Conservation (phyloP, 176 grass and related monocot species). For the Musa schizocarpa region DNA sequence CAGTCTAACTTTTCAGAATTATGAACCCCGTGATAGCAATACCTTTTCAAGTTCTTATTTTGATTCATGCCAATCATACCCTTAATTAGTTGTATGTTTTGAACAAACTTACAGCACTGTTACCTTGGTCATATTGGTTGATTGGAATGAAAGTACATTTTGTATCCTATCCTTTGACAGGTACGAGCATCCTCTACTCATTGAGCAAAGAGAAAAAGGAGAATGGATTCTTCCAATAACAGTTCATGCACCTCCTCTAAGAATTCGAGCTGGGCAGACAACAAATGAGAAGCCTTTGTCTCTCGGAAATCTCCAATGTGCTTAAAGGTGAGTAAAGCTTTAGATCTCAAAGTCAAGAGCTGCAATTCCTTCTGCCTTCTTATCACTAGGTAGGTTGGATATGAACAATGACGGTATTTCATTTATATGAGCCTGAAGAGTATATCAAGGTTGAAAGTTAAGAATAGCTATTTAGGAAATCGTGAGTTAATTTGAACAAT, state of each 20-base stretch:
- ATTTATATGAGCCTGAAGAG: no score
- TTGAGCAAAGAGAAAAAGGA: conserved; percentile 91
- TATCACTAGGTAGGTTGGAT: no score
- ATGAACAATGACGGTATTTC: no score
- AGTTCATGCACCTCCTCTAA: conserved; percentile 69
- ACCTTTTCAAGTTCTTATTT: background rate
- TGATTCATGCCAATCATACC: background rate
- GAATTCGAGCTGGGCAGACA: conserved; percentile 46
- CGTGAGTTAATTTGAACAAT: background rate
- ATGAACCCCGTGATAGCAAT: background rate
- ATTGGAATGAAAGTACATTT: background rate
- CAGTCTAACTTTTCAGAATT: background rate
- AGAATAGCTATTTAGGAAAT: no score
- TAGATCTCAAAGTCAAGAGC: background rate
- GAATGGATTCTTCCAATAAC: conserved; percentile 83
- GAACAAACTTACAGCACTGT: background rate
- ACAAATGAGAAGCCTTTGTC: conserved; percentile 57
- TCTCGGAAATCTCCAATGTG: conserved; percentile 53
- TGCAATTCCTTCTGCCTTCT: no score
- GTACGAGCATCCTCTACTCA: conserved; percentile 75
- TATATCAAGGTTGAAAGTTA: no score
- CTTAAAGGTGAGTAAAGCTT: conserved; percentile 38
- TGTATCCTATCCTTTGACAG: conserved; percentile 18
- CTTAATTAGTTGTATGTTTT: background rate
- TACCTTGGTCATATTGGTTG: background rate